These are phyloP conservation scores for Persicaria maculosa DNA, from an alignment of 148 eudicot genomes.

Conservation along the genomic window DNA sequence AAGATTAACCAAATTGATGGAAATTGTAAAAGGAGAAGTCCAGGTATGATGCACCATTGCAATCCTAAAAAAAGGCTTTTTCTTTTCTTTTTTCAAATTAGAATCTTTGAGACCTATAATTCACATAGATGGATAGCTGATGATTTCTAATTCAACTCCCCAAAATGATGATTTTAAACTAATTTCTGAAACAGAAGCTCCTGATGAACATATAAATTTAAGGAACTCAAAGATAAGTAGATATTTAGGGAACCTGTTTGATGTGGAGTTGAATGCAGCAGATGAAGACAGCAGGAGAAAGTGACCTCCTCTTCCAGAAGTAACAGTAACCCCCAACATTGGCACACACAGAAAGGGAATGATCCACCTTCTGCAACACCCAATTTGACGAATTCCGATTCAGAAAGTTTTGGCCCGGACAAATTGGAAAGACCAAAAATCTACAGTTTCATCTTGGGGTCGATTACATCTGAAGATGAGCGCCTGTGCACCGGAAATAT, in stretches of 20 bases:
- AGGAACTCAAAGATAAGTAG: too few relatives aligned
- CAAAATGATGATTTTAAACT: not conserved
- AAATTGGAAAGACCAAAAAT: not conserved
- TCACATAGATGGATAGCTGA: not conserved
- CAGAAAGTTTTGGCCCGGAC: not conserved
- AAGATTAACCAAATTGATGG: too few relatives aligned
- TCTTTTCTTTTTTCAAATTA: too few relatives aligned
- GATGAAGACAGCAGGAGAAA: not conserved
- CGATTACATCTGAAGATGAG: not conserved
- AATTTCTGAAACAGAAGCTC: not conserved
- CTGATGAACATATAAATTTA: too few relatives aligned
- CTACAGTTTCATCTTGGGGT: not conserved
- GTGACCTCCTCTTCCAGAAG: conserved; percentile 1
- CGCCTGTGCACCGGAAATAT: not conserved
- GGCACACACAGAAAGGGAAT: not conserved
- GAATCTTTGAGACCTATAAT: too few relatives aligned
- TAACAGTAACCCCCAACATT: conserved; percentile 1
- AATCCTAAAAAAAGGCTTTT: too few relatives aligned
- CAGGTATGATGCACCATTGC: too few relatives aligned
- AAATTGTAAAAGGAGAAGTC: too few relatives aligned
- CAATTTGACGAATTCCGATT: not conserved
- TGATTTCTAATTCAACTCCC: not conserved
- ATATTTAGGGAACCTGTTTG: not conserved
- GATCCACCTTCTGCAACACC: not conserved
- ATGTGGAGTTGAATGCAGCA: not conserved